phyloP scores from a whole-genome alignment of 768 basidiomycete species.

The Fistulinella prunicolor region DNA sequence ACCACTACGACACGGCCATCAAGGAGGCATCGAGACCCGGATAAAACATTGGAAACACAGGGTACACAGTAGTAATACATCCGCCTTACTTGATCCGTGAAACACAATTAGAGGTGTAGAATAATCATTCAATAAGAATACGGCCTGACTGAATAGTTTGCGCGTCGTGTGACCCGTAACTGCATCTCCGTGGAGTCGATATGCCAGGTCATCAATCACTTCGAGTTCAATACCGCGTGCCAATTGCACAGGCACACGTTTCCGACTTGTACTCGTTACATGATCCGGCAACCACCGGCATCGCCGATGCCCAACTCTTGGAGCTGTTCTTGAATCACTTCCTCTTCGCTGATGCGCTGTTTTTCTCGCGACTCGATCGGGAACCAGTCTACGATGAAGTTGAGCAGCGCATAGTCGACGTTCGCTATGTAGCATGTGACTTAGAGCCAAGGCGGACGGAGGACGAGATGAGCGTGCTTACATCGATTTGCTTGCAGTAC shows the following conservation, averaged over 20 bases:
- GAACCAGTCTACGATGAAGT: constrained; percentile 93
- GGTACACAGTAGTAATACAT: neutral
- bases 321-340: constrained; percentile 68
- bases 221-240: no score
- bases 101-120: neutral
- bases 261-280: constrained; percentile 28
- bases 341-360: constrained; percentile 67
- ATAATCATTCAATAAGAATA: neutral
- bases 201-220: neutral
- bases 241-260: neutral
- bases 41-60: neutral
- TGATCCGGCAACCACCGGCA: constrained; percentile 37
- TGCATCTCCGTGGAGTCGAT: neutral
- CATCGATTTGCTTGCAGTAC: constrained; percentile 76
- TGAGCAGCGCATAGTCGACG: constrained; percentile 73
- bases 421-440: constrained; percentile 47
- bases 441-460: neutral
- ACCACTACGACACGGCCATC: no score
- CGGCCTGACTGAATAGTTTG: neutral
- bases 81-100: neutral
- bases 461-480: constrained; percentile 37
- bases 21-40: no score
- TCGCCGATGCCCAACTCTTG: constrained; percentile 55
- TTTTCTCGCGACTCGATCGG: constrained; percentile 78
- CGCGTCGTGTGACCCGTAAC: neutral